Evolutionary conservation across 2,329 filamentous ascomycete genomes (phyloP), one percentile per base, ranked within the genome.

Genomic region (Alternaria infectoria): DNA sequence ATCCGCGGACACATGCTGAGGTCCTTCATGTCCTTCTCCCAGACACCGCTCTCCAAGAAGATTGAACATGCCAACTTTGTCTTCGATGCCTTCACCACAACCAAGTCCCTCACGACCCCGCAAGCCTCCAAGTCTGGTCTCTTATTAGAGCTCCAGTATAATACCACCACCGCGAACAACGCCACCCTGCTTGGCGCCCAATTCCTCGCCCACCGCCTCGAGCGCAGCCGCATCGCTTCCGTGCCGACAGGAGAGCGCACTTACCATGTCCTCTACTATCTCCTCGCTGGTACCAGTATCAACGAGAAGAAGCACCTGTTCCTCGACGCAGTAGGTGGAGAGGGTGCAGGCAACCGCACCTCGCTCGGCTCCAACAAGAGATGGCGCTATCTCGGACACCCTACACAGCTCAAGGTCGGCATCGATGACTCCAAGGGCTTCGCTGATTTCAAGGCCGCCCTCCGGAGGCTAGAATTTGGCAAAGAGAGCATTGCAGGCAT

Each of bases 381-480:
- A 81, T 99, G 96, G 96, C 92, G 93, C 77, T 99, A 97, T 76
- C 87, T 99, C 4, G 96, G 96, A 4, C 96, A 99, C 73, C 96
- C 95, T 1, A 97, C 95, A 0, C 96, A 99, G 81, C 86, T 99
- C 68, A 98, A 97, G 80, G 93, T 98, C 26, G 96, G 96, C 61
- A 94, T 99, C 78, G 97, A 99, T 74, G 96, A 99, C 76, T 86
- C 91, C 2, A 94, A 97, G 75, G 96, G 95, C 5, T 99, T 99
- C 80, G 93, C 97, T 77, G 90, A 98, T 57, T 98, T 99, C 86
- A 98, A 98, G 84, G 97, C 93, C 1, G 96, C 96, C 2, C 83
- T 99, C 52, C 88, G 94, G 68, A 97, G 97, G 80, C 87, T 99
- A 13, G 96, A 98, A 80, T 98, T 99, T 68, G 92, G 95, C 5